Conservation (phyloP, 2,329 filamentous ascomycete species). For the Stachybotrys chlorohalonatus region DNA sequence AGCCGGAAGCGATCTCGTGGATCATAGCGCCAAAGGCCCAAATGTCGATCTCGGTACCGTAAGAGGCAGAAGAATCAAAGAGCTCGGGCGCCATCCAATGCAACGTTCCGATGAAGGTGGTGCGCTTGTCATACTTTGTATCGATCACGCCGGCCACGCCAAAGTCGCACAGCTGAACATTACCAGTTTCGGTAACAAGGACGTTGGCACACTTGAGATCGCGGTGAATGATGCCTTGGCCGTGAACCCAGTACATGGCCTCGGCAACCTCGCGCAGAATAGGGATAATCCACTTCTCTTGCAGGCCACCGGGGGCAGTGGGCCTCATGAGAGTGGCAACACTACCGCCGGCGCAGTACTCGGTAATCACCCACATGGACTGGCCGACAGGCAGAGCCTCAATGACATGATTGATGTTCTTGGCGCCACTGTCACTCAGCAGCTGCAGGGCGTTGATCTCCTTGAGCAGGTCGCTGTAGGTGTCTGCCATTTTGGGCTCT, state of each 20-base stretch:
- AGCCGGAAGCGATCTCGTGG: slow-evolving; percentile 71
- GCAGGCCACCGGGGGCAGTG: slow-evolving; percentile 54
- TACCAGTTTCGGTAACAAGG: slow-evolving; percentile 65
- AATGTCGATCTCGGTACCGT: slow-evolving; percentile 68
- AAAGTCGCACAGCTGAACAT: slow-evolving; percentile 77
- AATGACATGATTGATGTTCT: slow-evolving; percentile 74
- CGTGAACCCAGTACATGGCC: slow-evolving; percentile 59
- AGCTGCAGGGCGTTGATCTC: slow-evolving; percentile 62
- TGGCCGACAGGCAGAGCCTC: slow-evolving; percentile 70
- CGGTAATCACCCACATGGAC: slow-evolving; percentile 80
- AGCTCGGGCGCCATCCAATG: slow-evolving; percentile 85
- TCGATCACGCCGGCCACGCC: slow-evolving; percentile 74
- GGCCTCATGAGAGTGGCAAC: slow-evolving; percentile 65
- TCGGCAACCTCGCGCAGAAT: slow-evolving; percentile 59
- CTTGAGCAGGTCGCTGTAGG: slow-evolving; percentile 61
- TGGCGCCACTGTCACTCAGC: slow-evolving; percentile 63
- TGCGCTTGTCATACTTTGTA: slow-evolving; percentile 65
- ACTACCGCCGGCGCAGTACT: slow-evolving; percentile 79
- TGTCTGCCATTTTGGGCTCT: slow-evolving; percentile 56
- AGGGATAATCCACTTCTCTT: slow-evolving; percentile 62
- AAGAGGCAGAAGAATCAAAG: slow-evolving; percentile 53
- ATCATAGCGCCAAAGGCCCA: slow-evolving; percentile 80
- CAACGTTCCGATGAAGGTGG: slow-evolving; percentile 73
- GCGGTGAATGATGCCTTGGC: slow-evolving; percentile 59
- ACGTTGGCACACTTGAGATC: slow-evolving; percentile 75